phyloP scores from a whole-genome alignment of 73 alveolate genomes.

The Tetrahymena elliotti region DNA sequence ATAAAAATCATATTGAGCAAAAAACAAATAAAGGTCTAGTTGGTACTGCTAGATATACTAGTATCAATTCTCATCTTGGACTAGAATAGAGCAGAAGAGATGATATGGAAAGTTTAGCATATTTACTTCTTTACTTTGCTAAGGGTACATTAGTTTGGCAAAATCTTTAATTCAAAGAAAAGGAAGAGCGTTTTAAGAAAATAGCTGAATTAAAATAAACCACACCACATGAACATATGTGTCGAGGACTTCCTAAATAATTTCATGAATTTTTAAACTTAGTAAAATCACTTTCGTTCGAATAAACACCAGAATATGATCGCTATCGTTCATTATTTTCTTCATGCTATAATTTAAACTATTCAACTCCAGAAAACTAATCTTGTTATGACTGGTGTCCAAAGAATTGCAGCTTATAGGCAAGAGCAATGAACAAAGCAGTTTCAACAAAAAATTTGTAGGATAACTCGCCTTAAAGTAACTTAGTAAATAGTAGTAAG shows the following conservation, averaged over 20 bases:
- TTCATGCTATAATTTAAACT: background rate
- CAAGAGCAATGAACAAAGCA: background rate
- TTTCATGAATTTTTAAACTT: slow-evolving; percentile 70
- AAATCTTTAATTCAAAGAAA: slow-evolving; percentile 68
- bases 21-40: slow-evolving; percentile 50
- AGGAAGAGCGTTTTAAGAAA: slow-evolving; percentile 74
- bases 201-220: slow-evolving; percentile 67
- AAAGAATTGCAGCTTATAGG: background rate
- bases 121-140: slow-evolving; percentile 70
- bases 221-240: slow-evolving; percentile 63
- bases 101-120: slow-evolving; percentile 83
- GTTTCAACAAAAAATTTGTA: background rate
- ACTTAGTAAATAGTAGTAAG: background rate
- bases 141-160: slow-evolving; percentile 87
- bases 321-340: background rate
- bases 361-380: background rate
- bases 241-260: slow-evolving; percentile 75
- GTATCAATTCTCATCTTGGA: slow-evolving; percentile 66
- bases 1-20: slow-evolving; percentile 60
- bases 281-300: slow-evolving; percentile 69
- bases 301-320: slow-evolving; percentile 81
- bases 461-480: background rate
- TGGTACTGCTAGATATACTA: slow-evolving; percentile 77
- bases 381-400: background rate
- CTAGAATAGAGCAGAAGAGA: slow-evolving; percentile 75